Evolutionary conservation across 2,329 filamentous ascomycete species (phyloP).

Genomic region (Fonsecaea erecta): DNA sequence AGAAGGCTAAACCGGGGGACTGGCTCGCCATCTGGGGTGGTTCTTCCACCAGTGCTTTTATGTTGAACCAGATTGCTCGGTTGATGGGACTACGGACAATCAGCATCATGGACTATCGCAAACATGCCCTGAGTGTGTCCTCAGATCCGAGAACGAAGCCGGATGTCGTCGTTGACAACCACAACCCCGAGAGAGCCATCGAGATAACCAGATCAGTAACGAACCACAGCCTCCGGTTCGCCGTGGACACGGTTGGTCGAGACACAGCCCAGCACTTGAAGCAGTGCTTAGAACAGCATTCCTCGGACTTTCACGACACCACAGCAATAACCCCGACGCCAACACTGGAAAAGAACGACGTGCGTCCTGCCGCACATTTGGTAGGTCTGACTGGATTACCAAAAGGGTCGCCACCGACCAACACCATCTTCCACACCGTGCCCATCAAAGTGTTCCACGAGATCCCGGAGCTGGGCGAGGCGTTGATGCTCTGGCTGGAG

Average conservation of each 20-base stretch:
- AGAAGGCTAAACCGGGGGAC: slow-evolving; percentile 65
- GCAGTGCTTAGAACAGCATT: slow-evolving; percentile 50
- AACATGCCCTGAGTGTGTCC: slow-evolving; percentile 57
- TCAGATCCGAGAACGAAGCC: slow-evolving; percentile 14
- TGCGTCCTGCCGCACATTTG: slow-evolving; percentile 57
- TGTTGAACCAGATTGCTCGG: slow-evolving; percentile 70
- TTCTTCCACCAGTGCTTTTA: slow-evolving; percentile 71
- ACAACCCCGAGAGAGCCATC: slow-evolving; percentile 68
- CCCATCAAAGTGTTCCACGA: slow-evolving; percentile 79
- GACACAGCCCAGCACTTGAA: slow-evolving; percentile 66
- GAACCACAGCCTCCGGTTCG: slow-evolving; percentile 63
- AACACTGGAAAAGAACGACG: background rate
- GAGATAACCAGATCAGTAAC: slow-evolving; percentile 67
- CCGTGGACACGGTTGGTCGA: slow-evolving; percentile 68
- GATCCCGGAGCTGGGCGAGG: slow-evolving; percentile 65
- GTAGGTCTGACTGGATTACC: slow-evolving; percentile 71
- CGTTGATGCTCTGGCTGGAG: slow-evolving; percentile 70
- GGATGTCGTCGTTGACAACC: slow-evolving; percentile 71
- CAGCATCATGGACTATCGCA: slow-evolving; percentile 68
- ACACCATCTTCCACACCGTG: slow-evolving; percentile 62
- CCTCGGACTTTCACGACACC: background rate
- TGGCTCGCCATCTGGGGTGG: slow-evolving; percentile 78
- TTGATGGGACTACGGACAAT: slow-evolving; percentile 68
- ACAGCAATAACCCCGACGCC: background rate
- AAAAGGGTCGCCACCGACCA: slow-evolving; percentile 52